phyloP scores from a whole-genome alignment of 148 eudicot genomes.

The Rhododendron molle region DNA sequence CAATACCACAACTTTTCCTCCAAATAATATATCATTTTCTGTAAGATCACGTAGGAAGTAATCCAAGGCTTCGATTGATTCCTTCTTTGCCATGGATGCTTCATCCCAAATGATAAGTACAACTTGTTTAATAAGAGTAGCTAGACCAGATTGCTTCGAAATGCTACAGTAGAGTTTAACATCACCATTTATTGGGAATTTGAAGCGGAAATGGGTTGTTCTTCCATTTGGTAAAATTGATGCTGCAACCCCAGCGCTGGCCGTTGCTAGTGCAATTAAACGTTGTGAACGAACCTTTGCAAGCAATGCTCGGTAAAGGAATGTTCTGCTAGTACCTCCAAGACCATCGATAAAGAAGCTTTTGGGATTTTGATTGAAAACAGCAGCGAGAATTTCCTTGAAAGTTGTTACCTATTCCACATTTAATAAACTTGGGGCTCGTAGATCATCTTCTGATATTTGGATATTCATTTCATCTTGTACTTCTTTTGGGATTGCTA shows the following conservation, averaged over 20 bases:
- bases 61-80: background rate
- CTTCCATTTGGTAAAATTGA: background rate
- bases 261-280: background rate
- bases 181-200: background rate
- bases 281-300: background rate
- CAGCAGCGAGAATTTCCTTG: background rate
- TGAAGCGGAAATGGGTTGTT: background rate
- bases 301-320: background rate
- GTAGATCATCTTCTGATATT: background rate
- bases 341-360: background rate
- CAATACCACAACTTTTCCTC: background rate
- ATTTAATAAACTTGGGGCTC: too few species aligned
- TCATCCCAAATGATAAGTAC: background rate
- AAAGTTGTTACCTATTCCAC: background rate
- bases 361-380: background rate
- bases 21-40: background rate
- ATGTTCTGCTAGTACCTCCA: background rate
- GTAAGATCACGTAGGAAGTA: background rate
- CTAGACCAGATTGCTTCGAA: background rate
- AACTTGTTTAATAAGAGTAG: background rate
- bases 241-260: background rate
- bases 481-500: background rate
- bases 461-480: background rate
- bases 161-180: background rate
- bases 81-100: background rate